These are phyloP conservation scores for Diaporthe aspalathi DNA, from an alignment of 2,329 filamentous ascomycete species.

Conservation along the genomic window DNA sequence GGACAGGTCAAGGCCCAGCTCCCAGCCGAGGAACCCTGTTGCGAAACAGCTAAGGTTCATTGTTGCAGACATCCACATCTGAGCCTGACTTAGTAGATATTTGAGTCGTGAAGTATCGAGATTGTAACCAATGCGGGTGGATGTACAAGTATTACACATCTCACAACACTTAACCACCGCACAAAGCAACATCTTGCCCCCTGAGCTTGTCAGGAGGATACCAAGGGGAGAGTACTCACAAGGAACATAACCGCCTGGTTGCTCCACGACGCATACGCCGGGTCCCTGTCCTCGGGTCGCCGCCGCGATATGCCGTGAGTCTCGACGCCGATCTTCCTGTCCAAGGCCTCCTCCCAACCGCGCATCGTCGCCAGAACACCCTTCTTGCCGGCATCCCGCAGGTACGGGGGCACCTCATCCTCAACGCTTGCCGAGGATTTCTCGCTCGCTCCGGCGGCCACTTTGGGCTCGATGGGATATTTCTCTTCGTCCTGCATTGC, in stretches of 20 bases:
- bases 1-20: conserved; percentile 58
- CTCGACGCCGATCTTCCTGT: conserved; percentile 61
- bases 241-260: conserved; percentile 62
- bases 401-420: conserved; percentile 36
- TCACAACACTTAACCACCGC: neutral
- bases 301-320: conserved; percentile 59
- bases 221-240: neutral
- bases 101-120: too few relatives aligned
- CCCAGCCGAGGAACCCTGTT: conserved; percentile 62
- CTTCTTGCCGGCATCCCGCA: conserved; percentile 38
- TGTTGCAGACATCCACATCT: conserved; percentile 62
- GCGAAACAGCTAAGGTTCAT: conserved; percentile 64
- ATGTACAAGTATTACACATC: too few relatives aligned
- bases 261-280: conserved; percentile 50
- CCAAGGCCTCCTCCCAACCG: conserved; percentile 55
- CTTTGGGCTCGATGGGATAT: conserved; percentile 26
- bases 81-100: neutral
- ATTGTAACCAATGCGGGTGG: neutral
- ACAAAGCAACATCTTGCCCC: neutral
- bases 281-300: conserved; percentile 55
- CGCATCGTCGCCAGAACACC: conserved; percentile 53
- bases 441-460: conserved; percentile 27
- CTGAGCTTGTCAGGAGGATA: neutral
- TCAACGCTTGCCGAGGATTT: conserved; percentile 23
- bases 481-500: conserved; percentile 38